Evolutionary conservation across 1,284 basidiomycete genomes (phyloP).

Genomic region (Ustilago xerochloae): DNA sequence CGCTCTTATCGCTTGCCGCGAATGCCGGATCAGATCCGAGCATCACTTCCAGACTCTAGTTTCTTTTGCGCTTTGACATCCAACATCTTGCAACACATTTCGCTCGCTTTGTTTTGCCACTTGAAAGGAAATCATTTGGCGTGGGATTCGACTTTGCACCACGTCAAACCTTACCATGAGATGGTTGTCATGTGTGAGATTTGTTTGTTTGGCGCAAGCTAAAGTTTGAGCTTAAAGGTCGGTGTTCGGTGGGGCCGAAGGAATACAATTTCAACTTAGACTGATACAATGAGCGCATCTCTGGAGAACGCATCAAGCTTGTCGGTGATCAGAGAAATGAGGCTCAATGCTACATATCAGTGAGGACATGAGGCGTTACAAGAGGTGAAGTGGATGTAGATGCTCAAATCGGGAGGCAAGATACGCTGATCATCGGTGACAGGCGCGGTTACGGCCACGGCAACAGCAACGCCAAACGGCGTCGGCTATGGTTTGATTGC

Average conservation of each 20-base stretch:
- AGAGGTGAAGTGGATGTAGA: no score
- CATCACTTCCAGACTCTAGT: background rate
- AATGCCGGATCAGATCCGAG: conserved; percentile 27
- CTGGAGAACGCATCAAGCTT: no score
- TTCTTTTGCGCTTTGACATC: no score
- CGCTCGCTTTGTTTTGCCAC: no score
- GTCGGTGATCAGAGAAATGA: no score
- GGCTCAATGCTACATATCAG: no score
- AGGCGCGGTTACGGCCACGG: no score
- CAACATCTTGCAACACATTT: no score
- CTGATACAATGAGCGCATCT: no score
- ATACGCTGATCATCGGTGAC: background rate
- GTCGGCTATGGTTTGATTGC: conserved; percentile 14
- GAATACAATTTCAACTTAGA: no score
- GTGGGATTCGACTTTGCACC: background rate
- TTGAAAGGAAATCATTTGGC: no score
- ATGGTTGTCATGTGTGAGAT: background rate
- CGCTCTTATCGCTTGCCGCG: background rate
- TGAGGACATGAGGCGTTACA: no score
- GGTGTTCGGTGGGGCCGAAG: background rate
- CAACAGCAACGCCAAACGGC: background rate
- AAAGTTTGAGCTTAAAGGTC: background rate
- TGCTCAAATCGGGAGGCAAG: conserved; percentile 2
- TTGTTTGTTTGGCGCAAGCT: background rate
- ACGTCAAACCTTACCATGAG: background rate